Percentiles rank a stretch among this genome's conserved stretches.
Conservation (phyloP, 768 basidiomycete species). For the Albatrellus ellisii region DNA sequence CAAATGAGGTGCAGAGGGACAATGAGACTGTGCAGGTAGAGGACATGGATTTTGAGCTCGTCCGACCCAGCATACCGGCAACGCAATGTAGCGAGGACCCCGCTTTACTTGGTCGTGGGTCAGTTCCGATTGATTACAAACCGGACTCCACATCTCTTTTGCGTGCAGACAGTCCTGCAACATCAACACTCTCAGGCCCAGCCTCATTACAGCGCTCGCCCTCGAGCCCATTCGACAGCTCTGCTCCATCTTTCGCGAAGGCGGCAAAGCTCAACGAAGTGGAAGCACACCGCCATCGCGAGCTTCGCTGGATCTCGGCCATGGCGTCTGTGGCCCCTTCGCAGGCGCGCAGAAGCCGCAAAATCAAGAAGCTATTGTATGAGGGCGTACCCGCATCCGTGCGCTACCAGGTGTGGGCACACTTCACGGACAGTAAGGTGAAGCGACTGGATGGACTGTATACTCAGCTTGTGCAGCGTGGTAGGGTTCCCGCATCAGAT, state of each 20-base stretch:
- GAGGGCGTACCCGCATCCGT: constrained; percentile 78
- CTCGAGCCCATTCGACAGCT: constrained; percentile 6
- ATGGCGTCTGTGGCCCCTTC: constrained; percentile 43
- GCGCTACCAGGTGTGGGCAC: constrained; percentile 75
- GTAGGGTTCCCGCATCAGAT: constrained; percentile 30
- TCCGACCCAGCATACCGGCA: constrained; percentile 43
- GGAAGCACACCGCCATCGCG: constrained; percentile 62
- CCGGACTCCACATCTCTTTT: constrained; percentile 12
- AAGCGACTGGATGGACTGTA: constrained; percentile 60
- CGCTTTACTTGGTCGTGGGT: constrained; percentile 1
- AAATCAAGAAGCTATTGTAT: constrained; percentile 55
- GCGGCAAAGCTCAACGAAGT: constrained; percentile 5
- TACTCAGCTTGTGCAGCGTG: constrained; percentile 42
- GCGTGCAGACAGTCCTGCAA: constrained; percentile 20
- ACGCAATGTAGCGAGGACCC: constrained; percentile 44
- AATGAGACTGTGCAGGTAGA: constrained; percentile 53
- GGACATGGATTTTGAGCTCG: constrained; percentile 73
- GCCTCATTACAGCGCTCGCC: constrained; percentile 12
- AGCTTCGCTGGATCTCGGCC: constrained; percentile 61
- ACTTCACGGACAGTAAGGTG: constrained; percentile 65
- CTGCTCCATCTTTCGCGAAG: background rate
- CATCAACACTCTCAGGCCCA: constrained; percentile 16
- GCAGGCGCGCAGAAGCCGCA: constrained; percentile 67
- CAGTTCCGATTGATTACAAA: too few species aligned
- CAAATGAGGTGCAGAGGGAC: constrained; percentile 19